Evolutionary conservation across 495 filamentous ascomycete genomes (phyloP).

Genomic region (Neurospora sp.): DNA sequence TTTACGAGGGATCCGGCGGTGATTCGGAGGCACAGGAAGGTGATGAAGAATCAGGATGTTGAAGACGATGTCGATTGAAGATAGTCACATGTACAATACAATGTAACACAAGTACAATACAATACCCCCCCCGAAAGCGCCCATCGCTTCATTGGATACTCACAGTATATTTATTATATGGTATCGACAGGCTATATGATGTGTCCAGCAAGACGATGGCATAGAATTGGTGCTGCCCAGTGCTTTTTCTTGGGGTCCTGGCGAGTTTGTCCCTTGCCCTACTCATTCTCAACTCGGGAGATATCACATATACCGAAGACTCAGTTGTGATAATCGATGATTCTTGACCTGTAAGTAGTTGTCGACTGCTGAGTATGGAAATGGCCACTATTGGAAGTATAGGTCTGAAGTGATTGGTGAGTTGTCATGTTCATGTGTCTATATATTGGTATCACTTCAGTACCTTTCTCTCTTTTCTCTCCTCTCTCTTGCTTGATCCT

Average conservation of each 20-base stretch:
- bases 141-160: not conserved
- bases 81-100: not conserved
- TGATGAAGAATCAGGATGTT: not conserved
- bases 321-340: not conserved
- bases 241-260: not conserved
- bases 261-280: not conserved
- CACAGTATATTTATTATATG: not conserved
- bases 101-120: not conserved
- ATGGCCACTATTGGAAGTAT: not conserved
- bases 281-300: not conserved
- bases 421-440: not conserved
- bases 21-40: conserved; percentile 16
- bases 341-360: not conserved
- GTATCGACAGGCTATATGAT: not conserved
- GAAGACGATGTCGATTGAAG: not conserved
- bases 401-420: not conserved
- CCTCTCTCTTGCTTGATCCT: not conserved
- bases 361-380: not conserved
- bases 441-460: not conserved
- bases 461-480: not conserved
- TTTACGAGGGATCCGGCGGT: conserved; percentile 8
- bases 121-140: not conserved
- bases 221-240: not conserved
- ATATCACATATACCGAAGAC: not conserved
- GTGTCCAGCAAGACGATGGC: not conserved